Percentiles rank a stretch among this genome's conserved stretches.
Evolutionary conservation across 2,329 filamentous ascomycete species (phyloP).

Genomic region (Hymenoscyphus occultus): DNA sequence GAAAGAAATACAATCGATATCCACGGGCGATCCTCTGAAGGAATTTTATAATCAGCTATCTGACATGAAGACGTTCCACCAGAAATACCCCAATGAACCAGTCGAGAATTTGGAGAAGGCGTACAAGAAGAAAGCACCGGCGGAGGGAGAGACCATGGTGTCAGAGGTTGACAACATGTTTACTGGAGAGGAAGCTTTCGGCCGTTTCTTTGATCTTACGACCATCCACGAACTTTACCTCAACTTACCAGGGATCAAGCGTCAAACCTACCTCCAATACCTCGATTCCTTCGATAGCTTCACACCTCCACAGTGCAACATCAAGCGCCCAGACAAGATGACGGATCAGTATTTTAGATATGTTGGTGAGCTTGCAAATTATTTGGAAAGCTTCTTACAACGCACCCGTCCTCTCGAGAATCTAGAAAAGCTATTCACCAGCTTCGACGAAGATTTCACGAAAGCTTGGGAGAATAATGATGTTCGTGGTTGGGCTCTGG

Average conservation of each 20-base stretch:
- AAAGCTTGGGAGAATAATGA: constrained; percentile 77
- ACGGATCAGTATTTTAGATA: constrained; percentile 93
- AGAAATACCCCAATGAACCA: constrained; percentile 87
- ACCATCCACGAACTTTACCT: constrained; percentile 82
- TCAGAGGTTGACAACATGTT: constrained; percentile 86
- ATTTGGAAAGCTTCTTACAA: constrained; percentile 85
- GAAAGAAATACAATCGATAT: constrained; percentile 79
- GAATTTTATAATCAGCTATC: constrained; percentile 85
- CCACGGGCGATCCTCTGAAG: constrained; percentile 81
- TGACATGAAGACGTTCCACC: constrained; percentile 82
- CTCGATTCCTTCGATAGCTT: constrained; percentile 90
- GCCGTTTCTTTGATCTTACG: constrained; percentile 87
- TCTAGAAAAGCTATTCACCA: constrained; percentile 70
- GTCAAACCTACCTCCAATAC: constrained; percentile 87
- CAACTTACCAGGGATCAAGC: constrained; percentile 83
- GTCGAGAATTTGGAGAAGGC: constrained; percentile 93
- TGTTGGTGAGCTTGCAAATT: constrained; percentile 72
- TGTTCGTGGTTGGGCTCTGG: constrained; percentile 72
- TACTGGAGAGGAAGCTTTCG: constrained; percentile 91
- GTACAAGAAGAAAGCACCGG: constrained; percentile 70
- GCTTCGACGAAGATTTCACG: constrained; percentile 82
- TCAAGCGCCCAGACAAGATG: constrained; percentile 80
- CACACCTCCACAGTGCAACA: constrained; percentile 64
- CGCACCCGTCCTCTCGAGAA: constrained; percentile 84
- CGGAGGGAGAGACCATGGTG: constrained; percentile 60